Evolutionary conservation across 1,284 basidiomycete genomes (phyloP).

Genomic region (Ceratobasidium sp.): DNA sequence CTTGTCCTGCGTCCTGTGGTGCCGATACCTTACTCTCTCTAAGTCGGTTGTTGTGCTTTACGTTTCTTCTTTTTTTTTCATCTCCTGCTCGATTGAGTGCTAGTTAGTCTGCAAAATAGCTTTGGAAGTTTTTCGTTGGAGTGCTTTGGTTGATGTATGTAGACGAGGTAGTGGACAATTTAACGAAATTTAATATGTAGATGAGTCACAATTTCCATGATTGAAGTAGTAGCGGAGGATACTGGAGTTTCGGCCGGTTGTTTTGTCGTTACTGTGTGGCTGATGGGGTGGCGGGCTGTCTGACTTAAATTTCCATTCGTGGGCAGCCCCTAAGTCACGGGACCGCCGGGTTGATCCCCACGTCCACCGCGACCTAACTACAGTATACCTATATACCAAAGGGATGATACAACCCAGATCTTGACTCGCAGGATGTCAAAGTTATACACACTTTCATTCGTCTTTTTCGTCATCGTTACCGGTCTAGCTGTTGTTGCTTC

Average conservation of each 20-base stretch:
- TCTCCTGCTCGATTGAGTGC: background rate
- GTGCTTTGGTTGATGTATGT: background rate
- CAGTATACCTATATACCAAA: background rate
- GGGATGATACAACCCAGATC: no score
- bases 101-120: no score
- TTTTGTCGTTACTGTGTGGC: no score
- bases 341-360: background rate
- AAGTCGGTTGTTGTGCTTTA: conserved; percentile 10
- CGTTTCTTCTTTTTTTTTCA: no score
- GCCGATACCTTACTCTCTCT: no score
- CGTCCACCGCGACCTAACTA: background rate
- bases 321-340: background rate
- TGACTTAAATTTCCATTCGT: no score
- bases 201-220: no score
- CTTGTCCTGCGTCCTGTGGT: no score
- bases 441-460: conserved; percentile 45
- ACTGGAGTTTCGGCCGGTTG: no score
- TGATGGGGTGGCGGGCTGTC: background rate
- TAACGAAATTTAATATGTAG: conserved; percentile 34
- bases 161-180: conserved; percentile 6
- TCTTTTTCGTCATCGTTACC: conserved; percentile 49
- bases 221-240: no score
- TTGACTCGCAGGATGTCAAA: conserved; percentile 8
- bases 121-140: background rate
- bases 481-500: conserved; percentile 47